These are phyloP conservation scores for Candida dubliniensis DNA, from an alignment of 1,139 yeast species.

Conservation along the genomic window DNA sequence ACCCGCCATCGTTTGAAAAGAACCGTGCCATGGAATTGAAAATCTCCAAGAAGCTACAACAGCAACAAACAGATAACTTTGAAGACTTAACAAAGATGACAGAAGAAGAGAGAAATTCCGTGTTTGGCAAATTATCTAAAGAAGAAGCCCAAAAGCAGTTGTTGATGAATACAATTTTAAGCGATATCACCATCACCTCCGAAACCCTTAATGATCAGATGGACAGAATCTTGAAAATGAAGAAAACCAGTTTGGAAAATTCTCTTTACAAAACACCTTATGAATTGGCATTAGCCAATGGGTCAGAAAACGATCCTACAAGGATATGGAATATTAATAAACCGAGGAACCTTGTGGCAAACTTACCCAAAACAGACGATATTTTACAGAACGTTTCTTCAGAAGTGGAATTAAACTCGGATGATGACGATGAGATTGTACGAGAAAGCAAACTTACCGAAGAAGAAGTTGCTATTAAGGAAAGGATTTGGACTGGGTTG, in stretches of 20 bases:
- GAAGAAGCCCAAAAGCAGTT: slow-evolving; percentile 17
- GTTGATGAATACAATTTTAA: slow-evolving; percentile 22
- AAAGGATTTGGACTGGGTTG: slow-evolving; percentile 82
- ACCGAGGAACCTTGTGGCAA: slow-evolving; percentile 53
- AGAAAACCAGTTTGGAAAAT: slow-evolving; percentile 15
- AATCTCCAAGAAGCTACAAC: slow-evolving; percentile 18
- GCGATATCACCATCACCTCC: slow-evolving; percentile 26
- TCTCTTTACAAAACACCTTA: slow-evolving; percentile 16
- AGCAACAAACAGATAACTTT: slow-evolving; percentile 11
- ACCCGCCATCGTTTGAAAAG: slow-evolving; percentile 80
- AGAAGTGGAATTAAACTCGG: slow-evolving; percentile 56
- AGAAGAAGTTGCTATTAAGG: slow-evolving; percentile 69
- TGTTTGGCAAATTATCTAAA: slow-evolving; percentile 7
- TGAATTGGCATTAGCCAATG: slow-evolving; percentile 9
- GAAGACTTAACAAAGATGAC: slow-evolving; percentile 14
- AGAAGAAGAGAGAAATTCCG: slow-evolving; percentile 8
- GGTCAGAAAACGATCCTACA: slow-evolving; percentile 9
- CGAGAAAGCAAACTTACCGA: slow-evolving; percentile 58
- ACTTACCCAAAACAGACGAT: slow-evolving; percentile 56
- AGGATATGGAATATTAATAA: slow-evolving; percentile 32
- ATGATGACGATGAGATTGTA: slow-evolving; percentile 81
- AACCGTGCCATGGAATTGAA: slow-evolving; percentile 39
- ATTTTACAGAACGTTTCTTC: slow-evolving; percentile 55
- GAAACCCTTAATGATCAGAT: slow-evolving; percentile 15
- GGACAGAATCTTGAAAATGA: slow-evolving; percentile 17